Evolutionary conservation across 441 rosid genomes (phyloP).

Genomic region (Pelargonium myrrhifolium): DNA sequence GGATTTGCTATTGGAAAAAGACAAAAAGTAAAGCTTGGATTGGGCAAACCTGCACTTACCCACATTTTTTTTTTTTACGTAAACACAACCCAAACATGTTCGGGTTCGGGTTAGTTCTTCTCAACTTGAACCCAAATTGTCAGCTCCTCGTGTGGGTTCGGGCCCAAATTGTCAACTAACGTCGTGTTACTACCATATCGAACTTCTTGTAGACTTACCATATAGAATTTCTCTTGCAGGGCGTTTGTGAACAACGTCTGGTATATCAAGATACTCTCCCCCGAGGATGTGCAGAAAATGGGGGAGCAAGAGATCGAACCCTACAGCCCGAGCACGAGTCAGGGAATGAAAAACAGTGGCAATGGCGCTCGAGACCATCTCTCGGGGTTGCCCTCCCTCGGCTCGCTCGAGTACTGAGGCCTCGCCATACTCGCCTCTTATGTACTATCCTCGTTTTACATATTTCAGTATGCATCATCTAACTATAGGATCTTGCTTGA

Average conservation of each 20-base stretch:
- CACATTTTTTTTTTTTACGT: too few relatives aligned
- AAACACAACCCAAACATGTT: too few relatives aligned
- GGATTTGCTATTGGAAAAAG: not conserved
- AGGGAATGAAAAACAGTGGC: constrained; percentile 2
- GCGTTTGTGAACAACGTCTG: constrained; percentile 7
- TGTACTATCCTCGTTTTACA: too few relatives aligned
- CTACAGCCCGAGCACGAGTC: not conserved
- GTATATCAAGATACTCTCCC: constrained; percentile 5
- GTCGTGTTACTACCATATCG: not conserved
- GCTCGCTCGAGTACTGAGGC: constrained; percentile 5
- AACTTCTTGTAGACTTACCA: not conserved
- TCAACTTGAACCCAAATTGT: too few relatives aligned
- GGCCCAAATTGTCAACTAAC: too few relatives aligned
- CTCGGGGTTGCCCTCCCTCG: not conserved
- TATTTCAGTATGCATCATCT: too few relatives aligned
- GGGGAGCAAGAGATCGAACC: constrained; percentile 7
- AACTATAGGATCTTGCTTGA: too few relatives aligned
- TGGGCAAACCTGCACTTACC: too few relatives aligned
- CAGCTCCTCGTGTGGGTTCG: too few relatives aligned
- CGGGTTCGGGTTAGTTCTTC: too few relatives aligned
- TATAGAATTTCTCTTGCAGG: not conserved
- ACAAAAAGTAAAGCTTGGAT: too few relatives aligned
- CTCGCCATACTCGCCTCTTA: not conserved
- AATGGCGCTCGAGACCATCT: not conserved
- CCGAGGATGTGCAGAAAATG: constrained; percentile 2